These are phyloP conservation scores for Zygosaccharomyces pseudorouxii DNA, from an alignment of 805 yeast genomes.

Conservation along the genomic window DNA sequence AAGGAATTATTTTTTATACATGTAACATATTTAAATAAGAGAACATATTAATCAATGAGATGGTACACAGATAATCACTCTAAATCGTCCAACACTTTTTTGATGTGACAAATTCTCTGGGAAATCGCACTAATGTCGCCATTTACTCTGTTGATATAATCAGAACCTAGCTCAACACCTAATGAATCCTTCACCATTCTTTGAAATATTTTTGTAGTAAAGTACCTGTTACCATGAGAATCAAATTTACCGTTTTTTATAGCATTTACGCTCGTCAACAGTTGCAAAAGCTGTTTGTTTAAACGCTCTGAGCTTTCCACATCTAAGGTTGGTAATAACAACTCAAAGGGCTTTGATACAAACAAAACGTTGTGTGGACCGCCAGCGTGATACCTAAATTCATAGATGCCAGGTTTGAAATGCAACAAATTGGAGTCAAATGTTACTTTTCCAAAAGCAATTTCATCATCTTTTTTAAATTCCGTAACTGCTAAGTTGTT, in stretches of 20 bases:
- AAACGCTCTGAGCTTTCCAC: slow-evolving; percentile 19
- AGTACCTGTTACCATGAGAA: slow-evolving; percentile 22
- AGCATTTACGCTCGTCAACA: slow-evolving; percentile 20
- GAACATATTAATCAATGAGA: neutral
- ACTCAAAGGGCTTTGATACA: slow-evolving; percentile 62
- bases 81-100: slow-evolving; percentile 26
- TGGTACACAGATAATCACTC: slow-evolving; percentile 9
- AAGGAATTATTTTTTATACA: slow-evolving; percentile 1
- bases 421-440: slow-evolving; percentile 48
- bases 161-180: slow-evolving; percentile 36
- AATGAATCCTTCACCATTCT: slow-evolving; percentile 33
- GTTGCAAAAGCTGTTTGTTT: slow-evolving; percentile 19
- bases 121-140: slow-evolving; percentile 30
- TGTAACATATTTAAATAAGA: neutral
- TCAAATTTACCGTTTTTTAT: slow-evolving; percentile 26
- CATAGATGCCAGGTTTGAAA: slow-evolving; percentile 69
- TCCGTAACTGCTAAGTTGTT: slow-evolving; percentile 14
- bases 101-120: slow-evolving; percentile 28
- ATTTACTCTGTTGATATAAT: slow-evolving; percentile 30
- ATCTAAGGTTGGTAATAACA: slow-evolving; percentile 41
- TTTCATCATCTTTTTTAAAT: slow-evolving; percentile 14
- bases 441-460: slow-evolving; percentile 42
- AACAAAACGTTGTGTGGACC: slow-evolving; percentile 66
- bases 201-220: slow-evolving; percentile 25
- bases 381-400: slow-evolving; percentile 64